Conservation (phyloP, 2,329 filamentous ascomycete species). For the Fusarium scirpi region DNA sequence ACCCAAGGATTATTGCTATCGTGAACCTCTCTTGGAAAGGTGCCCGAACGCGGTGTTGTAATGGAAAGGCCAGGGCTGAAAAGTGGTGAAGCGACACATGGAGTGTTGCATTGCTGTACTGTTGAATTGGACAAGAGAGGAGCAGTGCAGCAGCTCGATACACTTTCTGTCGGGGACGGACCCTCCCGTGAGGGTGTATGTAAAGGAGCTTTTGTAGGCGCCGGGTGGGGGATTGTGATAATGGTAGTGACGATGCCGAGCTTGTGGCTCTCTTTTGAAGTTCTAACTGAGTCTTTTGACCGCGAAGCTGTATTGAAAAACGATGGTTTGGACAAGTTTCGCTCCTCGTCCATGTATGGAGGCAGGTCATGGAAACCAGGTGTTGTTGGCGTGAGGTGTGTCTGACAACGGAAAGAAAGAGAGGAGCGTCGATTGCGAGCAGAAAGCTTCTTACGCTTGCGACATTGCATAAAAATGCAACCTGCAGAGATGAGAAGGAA, state of each 20-base stretch:
- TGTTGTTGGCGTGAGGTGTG: constrained; percentile 48
- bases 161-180: constrained; percentile 50
- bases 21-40: constrained; percentile 20
- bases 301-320: constrained; percentile 8
- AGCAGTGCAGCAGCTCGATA: constrained; percentile 51
- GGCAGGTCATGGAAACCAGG: constrained; percentile 34
- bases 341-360: constrained; percentile 38
- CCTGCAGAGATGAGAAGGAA: constrained; percentile 54
- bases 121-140: constrained; percentile 51
- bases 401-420: constrained; percentile 65
- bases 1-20: constrained; percentile 38
- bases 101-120: constrained; percentile 49
- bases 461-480: constrained; percentile 59
- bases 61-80: constrained; percentile 42
- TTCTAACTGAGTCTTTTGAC: constrained; percentile 12
- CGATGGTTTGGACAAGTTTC: constrained; percentile 24
- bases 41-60: constrained; percentile 34
- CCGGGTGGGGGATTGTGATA: constrained; percentile 32
- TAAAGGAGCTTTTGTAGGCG: constrained; percentile 30
- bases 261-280: constrained; percentile 10
- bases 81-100: constrained; percentile 35
- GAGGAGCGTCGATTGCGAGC: constrained; percentile 51
- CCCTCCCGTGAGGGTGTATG: constrained; percentile 36
- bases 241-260: constrained; percentile 38
- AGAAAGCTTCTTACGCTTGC: constrained; percentile 57